phyloP scores from a whole-genome alignment of 2,329 filamentous ascomycete genomes.

The Alternaria hordeiaustralica region DNA sequence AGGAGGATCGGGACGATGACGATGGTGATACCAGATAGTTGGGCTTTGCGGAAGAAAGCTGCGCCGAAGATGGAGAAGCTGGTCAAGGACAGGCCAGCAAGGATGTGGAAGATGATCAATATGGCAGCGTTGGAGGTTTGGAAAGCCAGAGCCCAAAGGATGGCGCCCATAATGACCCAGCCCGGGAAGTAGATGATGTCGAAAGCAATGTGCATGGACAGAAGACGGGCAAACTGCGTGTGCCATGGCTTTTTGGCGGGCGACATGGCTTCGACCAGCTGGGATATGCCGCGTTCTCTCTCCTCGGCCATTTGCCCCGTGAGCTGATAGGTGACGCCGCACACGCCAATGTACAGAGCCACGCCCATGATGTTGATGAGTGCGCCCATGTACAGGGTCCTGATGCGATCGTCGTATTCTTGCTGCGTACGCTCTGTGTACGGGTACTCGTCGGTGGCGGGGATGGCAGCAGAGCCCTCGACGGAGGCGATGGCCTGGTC shows the following conservation, averaged over 20 bases:
- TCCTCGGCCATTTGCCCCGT: conserved; percentile 86
- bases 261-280: conserved; percentile 91
- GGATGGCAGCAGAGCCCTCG: conserved; percentile 52
- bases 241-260: conserved; percentile 76
- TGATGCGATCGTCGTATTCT: conserved; percentile 70
- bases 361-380: conserved; percentile 80
- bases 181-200: conserved; percentile 79
- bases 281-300: conserved; percentile 84
- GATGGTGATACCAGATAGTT: conserved; percentile 83
- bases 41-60: conserved; percentile 83
- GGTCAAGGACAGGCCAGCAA: conserved; percentile 77
- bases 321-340: conserved; percentile 85
- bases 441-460: conserved; percentile 67
- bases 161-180: conserved; percentile 78
- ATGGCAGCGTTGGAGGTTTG: conserved; percentile 52
- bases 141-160: conserved; percentile 68
- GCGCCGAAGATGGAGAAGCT: conserved; percentile 83
- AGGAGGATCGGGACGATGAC: conserved; percentile 76
- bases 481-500: conserved; percentile 72
- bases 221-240: conserved; percentile 76
- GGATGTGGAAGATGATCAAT: conserved; percentile 68
- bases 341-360: conserved; percentile 78
- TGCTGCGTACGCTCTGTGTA: conserved; percentile 75
- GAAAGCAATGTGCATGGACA: conserved; percentile 82
- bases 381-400: conserved; percentile 72